Conservation (phyloP, 2,329 filamentous ascomycete genomes). For the Pestalotiopsis sp. region DNA sequence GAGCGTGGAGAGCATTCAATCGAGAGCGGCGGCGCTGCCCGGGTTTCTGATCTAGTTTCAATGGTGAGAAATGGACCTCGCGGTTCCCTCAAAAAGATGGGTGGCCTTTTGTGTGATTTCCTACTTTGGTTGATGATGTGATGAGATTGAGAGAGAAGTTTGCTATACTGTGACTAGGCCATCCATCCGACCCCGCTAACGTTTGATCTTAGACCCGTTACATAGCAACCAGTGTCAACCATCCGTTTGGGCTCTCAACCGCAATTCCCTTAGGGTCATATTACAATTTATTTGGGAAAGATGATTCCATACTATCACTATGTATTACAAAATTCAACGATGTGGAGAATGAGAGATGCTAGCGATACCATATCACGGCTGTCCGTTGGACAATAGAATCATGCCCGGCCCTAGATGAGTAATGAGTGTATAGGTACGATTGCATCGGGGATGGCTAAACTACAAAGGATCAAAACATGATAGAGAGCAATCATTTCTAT, state of each 20-base stretch:
- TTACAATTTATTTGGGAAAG: no score
- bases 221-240: background rate
- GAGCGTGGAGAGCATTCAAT: constrained; percentile 25
- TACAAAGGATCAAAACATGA: no score
- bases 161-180: background rate
- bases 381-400: no score
- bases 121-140: background rate
- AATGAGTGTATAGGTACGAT: no score
- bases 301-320: no score
- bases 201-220: background rate
- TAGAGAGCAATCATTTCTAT: no score
- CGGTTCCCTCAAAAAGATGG: background rate
- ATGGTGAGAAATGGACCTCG: background rate
- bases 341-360: no score
- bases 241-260: background rate
- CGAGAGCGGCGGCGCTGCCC: background rate
- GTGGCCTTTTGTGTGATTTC: background rate
- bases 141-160: background rate
- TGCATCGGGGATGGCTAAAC: background rate
- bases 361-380: no score
- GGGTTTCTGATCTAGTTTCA: background rate
- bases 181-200: background rate
- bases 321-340: no score
- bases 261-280: no score
- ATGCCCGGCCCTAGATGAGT: no score